phyloP scores from a whole-genome alignment of 2,329 filamentous ascomycete genomes.

The Fusarium temperatum region DNA sequence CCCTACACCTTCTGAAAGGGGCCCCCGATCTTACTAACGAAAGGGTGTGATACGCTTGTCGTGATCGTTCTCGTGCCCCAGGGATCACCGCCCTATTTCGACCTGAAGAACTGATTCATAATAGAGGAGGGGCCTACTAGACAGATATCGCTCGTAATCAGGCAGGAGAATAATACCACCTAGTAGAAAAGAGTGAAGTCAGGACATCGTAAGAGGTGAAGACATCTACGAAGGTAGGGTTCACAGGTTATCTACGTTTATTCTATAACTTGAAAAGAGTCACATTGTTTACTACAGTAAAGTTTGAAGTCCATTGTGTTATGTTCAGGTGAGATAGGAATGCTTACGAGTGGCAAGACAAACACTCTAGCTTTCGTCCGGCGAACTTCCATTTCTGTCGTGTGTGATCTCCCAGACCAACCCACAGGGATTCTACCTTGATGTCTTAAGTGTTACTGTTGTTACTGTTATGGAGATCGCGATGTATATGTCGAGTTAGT shows the following conservation, averaged over 20 bases:
- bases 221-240: accelerated
- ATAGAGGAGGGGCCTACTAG: background rate
- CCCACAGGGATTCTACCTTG: background rate
- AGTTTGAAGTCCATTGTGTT: background rate
- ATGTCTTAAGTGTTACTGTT: background rate
- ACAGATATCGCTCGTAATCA: background rate
- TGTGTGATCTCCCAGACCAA: background rate
- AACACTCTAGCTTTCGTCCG: background rate
- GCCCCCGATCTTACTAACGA: accelerated
- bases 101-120: background rate
- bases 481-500: accelerated
- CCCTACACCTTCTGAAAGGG: background rate
- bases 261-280: background rate
- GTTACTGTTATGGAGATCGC: accelerated
- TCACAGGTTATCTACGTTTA: accelerated
- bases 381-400: background rate
- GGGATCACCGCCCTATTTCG: background rate
- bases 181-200: background rate
- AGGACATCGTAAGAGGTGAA: background rate
- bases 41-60: background rate
- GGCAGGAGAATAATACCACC: background rate
- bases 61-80: background rate
- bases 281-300: background rate
- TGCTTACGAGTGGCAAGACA: accelerated
- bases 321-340: accelerated